Evolutionary conservation across 805 yeast genomes (phyloP).

Genomic region (Ogataea angusta): DNA sequence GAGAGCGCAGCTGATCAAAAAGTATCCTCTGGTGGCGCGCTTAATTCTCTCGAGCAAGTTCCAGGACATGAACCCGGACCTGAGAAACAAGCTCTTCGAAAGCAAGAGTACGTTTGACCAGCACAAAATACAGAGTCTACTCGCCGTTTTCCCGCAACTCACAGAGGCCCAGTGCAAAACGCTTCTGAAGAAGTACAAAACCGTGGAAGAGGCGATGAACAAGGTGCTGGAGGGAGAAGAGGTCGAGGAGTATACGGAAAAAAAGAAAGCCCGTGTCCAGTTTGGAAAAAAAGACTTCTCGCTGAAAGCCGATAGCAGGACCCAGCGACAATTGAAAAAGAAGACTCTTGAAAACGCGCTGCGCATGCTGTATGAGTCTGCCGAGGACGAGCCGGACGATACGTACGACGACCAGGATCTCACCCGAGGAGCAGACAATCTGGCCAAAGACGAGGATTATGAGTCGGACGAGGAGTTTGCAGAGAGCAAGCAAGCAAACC

Average conservation of each 20-base stretch:
- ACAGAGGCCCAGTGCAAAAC: slow-evolving; percentile 43
- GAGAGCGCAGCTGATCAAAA: slow-evolving; percentile 37
- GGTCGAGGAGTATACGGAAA: slow-evolving; percentile 31
- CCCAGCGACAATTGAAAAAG: slow-evolving; percentile 47
- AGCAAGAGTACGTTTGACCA: slow-evolving; percentile 25
- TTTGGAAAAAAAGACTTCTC: slow-evolving; percentile 35
- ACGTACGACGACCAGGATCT: slow-evolving; percentile 59
- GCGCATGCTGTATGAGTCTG: slow-evolving; percentile 61
- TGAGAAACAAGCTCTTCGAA: slow-evolving; percentile 47
- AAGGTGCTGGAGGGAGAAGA: slow-evolving; percentile 61
- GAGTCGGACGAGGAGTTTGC: slow-evolving; percentile 27
- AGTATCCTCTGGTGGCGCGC: slow-evolving; percentile 55
- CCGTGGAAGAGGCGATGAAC: slow-evolving; percentile 58
- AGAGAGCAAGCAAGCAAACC: slow-evolving; percentile 13
- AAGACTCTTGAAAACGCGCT: slow-evolving; percentile 56
- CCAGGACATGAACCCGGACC: slow-evolving; percentile 46
- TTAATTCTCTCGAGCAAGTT: slow-evolving; percentile 49
- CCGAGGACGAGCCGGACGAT: slow-evolving; percentile 86
- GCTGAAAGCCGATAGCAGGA: slow-evolving; percentile 13
- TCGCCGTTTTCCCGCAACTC: slow-evolving; percentile 69
- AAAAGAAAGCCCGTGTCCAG: slow-evolving; percentile 22
- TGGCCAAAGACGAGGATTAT: slow-evolving; percentile 30
- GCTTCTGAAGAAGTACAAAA: slow-evolving; percentile 45
- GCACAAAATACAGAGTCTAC: slow-evolving; percentile 38
- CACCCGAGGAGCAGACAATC: slow-evolving; percentile 23